Conservation (phyloP, 768 basidiomycete genomes). For the Hortiboletus campestris region DNA sequence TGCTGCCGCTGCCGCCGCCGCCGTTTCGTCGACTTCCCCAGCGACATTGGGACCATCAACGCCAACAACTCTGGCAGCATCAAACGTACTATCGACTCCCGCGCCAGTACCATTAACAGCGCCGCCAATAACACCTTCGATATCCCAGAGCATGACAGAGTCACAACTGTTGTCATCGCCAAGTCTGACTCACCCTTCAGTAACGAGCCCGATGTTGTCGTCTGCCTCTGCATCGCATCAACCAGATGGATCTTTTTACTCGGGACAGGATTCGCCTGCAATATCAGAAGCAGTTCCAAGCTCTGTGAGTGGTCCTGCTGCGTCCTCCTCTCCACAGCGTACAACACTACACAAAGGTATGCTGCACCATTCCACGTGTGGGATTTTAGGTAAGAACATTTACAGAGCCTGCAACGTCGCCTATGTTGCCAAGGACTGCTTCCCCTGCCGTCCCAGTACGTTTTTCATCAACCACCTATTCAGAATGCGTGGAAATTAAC, state of each 20-base stretch:
- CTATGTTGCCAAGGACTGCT: conserved; percentile 41
- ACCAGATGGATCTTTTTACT: conserved; percentile 66
- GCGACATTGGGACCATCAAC: conserved; percentile 22
- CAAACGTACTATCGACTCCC: conserved; percentile 29
- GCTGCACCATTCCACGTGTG: conserved; percentile 19
- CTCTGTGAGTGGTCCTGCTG: conserved; percentile 45
- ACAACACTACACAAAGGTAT: conserved; percentile 48
- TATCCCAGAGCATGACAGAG: conserved; percentile 35
- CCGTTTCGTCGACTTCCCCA: conserved; percentile 26
- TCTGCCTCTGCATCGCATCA: conserved; percentile 65
- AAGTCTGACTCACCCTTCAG: conserved; percentile 81
- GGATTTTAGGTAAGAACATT: conserved; percentile 19
- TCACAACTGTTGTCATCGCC: conserved; percentile 60
- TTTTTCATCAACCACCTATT: conserved; percentile 10
- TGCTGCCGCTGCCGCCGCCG: conserved; percentile 80
- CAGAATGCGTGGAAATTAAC: conserved; percentile 18
- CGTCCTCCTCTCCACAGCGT: conserved; percentile 62
- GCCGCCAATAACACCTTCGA: conserved; percentile 36
- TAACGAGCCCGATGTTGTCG: conserved; percentile 79
- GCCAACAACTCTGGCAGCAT: conserved; percentile 37
- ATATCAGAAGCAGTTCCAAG: conserved; percentile 62
- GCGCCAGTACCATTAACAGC: conserved; percentile 42
- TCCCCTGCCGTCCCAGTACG: conserved; percentile 45
- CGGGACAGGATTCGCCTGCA: conserved; percentile 69
- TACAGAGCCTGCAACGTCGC: conserved; percentile 46